A percentile compares a stretch with the other conserved stretches of the same genome.
phyloP scores from a whole-genome alignment of 768 basidiomycete species.

The Podaxis carcinomalis region DNA sequence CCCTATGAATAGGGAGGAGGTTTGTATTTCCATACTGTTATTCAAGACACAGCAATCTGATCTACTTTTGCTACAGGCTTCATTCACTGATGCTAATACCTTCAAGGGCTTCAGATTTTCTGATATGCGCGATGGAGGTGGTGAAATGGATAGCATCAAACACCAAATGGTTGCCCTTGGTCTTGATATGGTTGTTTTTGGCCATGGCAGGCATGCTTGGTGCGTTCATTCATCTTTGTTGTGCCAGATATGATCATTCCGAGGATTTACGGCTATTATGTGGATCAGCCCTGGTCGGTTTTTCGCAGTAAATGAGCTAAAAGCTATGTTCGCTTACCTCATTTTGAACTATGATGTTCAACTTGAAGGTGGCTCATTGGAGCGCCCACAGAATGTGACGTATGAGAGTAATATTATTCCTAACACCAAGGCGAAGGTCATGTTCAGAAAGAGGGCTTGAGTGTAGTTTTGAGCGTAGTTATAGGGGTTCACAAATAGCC shows the following conservation, averaged over 20 bases:
- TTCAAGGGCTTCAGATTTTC: slow-evolving; percentile 48
- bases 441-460: slow-evolving; percentile 13
- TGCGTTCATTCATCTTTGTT: slow-evolving; percentile 4
- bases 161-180: slow-evolving; percentile 30
- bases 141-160: slow-evolving; percentile 22
- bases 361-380: slow-evolving; percentile 7
- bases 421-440: slow-evolving; percentile 7
- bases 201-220: slow-evolving; percentile 34
- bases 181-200: slow-evolving; percentile 33
- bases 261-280: background rate
- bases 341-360: slow-evolving; percentile 36
- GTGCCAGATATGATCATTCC: background rate
- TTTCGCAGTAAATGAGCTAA: slow-evolving; percentile 41
- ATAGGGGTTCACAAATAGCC: background rate
- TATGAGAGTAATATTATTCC: slow-evolving; percentile 1
- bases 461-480: background rate
- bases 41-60: background rate
- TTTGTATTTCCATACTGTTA: slow-evolving; percentile 1
- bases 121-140: slow-evolving; percentile 27
- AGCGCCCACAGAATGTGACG: background rate
- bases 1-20: slow-evolving; percentile 19
- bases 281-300: slow-evolving; percentile 35
- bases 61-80: slow-evolving; percentile 14
- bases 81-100: slow-evolving; percentile 36
- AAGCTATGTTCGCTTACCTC: slow-evolving; percentile 35